Conservation (phyloP, 352 stramenopile species). For the Phytophthora sojae region DNA sequence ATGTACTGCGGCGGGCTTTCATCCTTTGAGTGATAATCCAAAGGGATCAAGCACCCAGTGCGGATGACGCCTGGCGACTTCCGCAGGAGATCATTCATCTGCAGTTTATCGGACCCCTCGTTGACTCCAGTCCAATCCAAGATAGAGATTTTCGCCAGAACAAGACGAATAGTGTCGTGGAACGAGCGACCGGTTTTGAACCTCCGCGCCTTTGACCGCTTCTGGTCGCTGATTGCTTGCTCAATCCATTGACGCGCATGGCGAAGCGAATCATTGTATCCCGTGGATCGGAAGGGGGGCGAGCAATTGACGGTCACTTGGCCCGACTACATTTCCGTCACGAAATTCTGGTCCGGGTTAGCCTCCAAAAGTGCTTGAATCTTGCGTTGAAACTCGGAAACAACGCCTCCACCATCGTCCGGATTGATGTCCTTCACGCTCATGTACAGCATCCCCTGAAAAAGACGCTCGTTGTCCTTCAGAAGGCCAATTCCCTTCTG, state of each 20-base stretch:
- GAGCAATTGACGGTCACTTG: constrained; percentile 59
- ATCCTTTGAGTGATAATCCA: background rate
- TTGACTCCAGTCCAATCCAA: constrained; percentile 55
- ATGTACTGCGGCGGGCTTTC: background rate
- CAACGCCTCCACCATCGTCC: constrained; percentile 48
- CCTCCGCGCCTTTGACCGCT: constrained; percentile 19
- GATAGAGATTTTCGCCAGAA: constrained; percentile 68
- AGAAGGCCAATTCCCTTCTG: constrained; percentile 60
- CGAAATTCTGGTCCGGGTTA: constrained; percentile 56
- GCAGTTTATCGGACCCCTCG: background rate
- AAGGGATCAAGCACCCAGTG: background rate
- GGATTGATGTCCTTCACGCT: constrained; percentile 72
- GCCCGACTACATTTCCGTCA: constrained; percentile 58
- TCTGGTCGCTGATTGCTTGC: constrained; percentile 15
- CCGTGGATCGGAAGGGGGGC: constrained; percentile 38
- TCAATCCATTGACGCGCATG: constrained; percentile 40
- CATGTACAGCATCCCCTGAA: constrained; percentile 59
- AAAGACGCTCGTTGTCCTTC: constrained; percentile 54
- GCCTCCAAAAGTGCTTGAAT: constrained; percentile 40
- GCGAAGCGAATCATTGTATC: constrained; percentile 57
- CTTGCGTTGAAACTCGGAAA: constrained; percentile 51
- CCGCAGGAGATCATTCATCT: background rate
- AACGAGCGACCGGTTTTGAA: constrained; percentile 49
- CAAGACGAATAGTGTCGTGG: constrained; percentile 54
- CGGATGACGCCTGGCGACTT: background rate